Conservation (phyloP, 2,329 filamentous ascomycete species). For the Fulvia fulva region DNA sequence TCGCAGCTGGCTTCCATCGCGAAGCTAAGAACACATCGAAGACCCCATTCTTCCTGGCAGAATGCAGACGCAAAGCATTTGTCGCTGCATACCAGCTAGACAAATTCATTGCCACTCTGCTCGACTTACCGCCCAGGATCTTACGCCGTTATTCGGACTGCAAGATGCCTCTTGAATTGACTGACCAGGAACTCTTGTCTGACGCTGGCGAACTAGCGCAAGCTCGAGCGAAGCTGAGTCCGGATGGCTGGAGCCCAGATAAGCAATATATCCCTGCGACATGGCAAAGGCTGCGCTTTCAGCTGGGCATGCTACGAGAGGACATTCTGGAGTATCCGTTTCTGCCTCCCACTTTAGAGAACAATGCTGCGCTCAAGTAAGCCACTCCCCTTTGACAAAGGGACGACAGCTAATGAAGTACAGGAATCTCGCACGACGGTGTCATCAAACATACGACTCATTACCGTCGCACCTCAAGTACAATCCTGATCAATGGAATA, state of each 20-base stretch:
- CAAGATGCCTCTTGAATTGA: constrained; percentile 12
- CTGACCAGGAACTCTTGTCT: constrained; percentile 9
- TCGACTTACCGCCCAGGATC: constrained; percentile 21
- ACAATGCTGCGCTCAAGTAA: constrained; percentile 6
- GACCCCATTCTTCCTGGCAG: constrained; percentile 21
- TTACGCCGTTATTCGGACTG: constrained; percentile 5
- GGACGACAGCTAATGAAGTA: not conserved
- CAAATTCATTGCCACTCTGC: constrained; percentile 19
- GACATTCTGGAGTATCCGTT: constrained; percentile 7
- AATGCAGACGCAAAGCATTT: constrained; percentile 17
- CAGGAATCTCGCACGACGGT: constrained; percentile 4
- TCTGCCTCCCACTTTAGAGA: not conserved
- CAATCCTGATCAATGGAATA: constrained; percentile 15
- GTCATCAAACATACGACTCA: not conserved
- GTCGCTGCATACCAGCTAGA: constrained; percentile 16
- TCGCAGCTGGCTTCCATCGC: constrained; percentile 16
- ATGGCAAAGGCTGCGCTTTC: constrained; percentile 13
- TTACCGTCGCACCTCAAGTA: constrained; percentile 19
- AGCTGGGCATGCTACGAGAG: constrained; percentile 8
- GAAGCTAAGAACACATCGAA: constrained; percentile 12
- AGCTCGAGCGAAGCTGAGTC: constrained; percentile 7
- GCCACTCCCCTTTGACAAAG: not conserved
- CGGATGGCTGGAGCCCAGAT: constrained; percentile 13
- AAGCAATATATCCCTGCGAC: constrained; percentile 9
- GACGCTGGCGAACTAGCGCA: not conserved